phyloP scores from a whole-genome alignment of 2,329 filamentous ascomycete genomes.

The Calonectria pseudoreteaudii region DNA sequence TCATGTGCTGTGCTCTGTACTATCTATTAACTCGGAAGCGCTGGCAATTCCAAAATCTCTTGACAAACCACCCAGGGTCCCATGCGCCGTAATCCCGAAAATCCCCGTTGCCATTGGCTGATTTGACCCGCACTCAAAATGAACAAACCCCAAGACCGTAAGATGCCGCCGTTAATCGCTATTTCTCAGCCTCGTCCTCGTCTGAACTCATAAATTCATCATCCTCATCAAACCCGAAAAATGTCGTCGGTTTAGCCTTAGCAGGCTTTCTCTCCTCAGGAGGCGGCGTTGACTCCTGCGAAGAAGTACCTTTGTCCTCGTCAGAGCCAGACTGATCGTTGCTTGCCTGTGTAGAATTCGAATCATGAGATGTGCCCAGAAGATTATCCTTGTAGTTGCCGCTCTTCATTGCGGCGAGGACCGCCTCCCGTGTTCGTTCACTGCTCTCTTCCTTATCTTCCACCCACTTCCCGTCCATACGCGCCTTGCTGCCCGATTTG shows the following conservation, averaged over 20 bases:
- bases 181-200: conserved; percentile 64
- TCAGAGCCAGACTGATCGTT: conserved; percentile 46
- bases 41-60: conserved; percentile 31
- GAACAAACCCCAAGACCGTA: conserved; percentile 13
- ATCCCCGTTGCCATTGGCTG: conserved; percentile 35
- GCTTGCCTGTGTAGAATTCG: conserved; percentile 52
- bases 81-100: conserved; percentile 42
- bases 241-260: conserved; percentile 59
- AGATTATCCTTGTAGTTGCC: conserved; percentile 73
- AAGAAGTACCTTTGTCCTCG: conserved; percentile 54
- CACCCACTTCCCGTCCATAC: conserved; percentile 91
- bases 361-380: conserved; percentile 63
- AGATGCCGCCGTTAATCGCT: conserved; percentile 18
- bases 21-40: conserved; percentile 30
- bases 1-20: conserved; percentile 26
- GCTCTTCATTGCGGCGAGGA: conserved; percentile 76
- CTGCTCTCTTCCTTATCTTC: conserved; percentile 93
- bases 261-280: conserved; percentile 56
- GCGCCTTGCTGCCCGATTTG: conserved; percentile 75
- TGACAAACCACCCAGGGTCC: conserved; percentile 28
- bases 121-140: conserved; percentile 17
- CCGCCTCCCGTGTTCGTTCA: conserved; percentile 84
- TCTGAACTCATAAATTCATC: conserved; percentile 80
- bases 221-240: conserved; percentile 84
- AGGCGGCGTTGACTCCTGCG: conserved; percentile 63